Conservation (phyloP, 495 filamentous ascomycete genomes). For the Tricharina praecox region DNA sequence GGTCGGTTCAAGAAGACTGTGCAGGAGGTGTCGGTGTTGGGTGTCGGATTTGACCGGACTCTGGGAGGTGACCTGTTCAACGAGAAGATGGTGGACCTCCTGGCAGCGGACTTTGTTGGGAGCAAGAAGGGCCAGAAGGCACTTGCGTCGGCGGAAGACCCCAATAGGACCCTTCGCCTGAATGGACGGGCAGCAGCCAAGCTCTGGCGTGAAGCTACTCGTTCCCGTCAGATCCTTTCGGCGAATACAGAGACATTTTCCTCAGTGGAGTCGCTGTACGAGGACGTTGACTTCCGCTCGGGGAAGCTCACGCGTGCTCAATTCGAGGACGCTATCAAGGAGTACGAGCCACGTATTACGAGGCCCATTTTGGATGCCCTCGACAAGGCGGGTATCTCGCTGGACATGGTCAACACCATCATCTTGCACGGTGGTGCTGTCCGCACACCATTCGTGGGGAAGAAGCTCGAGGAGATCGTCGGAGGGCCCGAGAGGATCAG, state of each 20-base stretch:
- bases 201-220: constrained; percentile 81
- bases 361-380: constrained; percentile 59
- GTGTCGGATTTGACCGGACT: constrained; percentile 71
- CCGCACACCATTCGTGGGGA: constrained; percentile 88
- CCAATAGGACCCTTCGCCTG: constrained; percentile 38
- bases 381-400: constrained; percentile 47
- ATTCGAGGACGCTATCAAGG: constrained; percentile 66
- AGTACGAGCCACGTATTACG: constrained; percentile 49
- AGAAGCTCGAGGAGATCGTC: constrained; percentile 59
- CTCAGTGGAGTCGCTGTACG: constrained; percentile 73
- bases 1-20: constrained; percentile 92
- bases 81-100: constrained; percentile 68
- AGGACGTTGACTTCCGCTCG: constrained; percentile 84
- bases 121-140: constrained; percentile 51
- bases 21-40: constrained; percentile 78
- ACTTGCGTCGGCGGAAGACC: constrained; percentile 37
- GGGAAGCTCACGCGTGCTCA: constrained; percentile 59
- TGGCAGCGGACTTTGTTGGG: constrained; percentile 61
- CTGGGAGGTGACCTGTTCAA: constrained; percentile 87
- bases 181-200: constrained; percentile 77
- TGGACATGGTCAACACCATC: constrained; percentile 69
- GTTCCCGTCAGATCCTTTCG: constrained; percentile 73
- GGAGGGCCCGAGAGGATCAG: constrained; percentile 62
- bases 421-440: constrained; percentile 85
- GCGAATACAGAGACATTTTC: constrained; percentile 71